Conservation (phyloP, 2,329 filamentous ascomycete genomes). For the Cladobotryum mycophilum region DNA sequence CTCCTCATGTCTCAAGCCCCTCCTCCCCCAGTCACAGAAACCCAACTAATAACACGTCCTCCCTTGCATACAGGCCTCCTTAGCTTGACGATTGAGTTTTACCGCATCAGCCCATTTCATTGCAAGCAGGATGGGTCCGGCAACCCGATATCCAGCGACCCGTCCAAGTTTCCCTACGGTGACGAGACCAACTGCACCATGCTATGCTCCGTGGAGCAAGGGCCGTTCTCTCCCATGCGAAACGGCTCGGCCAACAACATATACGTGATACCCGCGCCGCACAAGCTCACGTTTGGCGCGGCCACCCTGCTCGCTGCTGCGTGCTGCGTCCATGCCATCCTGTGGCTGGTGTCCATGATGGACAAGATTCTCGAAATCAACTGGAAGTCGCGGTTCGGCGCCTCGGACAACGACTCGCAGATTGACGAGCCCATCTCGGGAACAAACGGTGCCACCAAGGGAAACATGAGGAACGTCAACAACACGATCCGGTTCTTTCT, state of each 20-base stretch:
- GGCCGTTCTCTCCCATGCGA: conserved; percentile 51
- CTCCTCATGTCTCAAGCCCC: not conserved
- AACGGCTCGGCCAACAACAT: conserved; percentile 52
- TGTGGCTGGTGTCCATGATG: conserved; percentile 57
- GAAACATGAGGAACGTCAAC: conserved; percentile 49
- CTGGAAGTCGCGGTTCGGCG: conserved; percentile 41
- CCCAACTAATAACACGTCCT: not conserved
- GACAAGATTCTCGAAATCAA: conserved; percentile 59
- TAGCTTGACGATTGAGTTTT: conserved; percentile 59
- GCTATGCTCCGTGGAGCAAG: conserved; percentile 36
- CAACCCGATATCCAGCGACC: conserved; percentile 27
- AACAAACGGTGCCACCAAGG: conserved; percentile 48
- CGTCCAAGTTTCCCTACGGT: conserved; percentile 39
- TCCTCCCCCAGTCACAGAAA: too few relatives aligned
- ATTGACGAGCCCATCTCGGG: conserved; percentile 40
- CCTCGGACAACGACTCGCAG: conserved; percentile 18
- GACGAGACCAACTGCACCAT: conserved; percentile 38
- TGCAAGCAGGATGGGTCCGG: conserved; percentile 38
- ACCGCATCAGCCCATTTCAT: conserved; percentile 38
- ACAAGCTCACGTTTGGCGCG: conserved; percentile 49
- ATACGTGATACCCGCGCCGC: conserved; percentile 55
- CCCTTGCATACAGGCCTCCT: conserved; percentile 40
- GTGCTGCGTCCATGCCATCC: conserved; percentile 58
- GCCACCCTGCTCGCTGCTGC: conserved; percentile 56
- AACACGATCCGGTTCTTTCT: conserved; percentile 47